Conservation (phyloP, 345 rosid genomes). For the Salix udensis region DNA sequence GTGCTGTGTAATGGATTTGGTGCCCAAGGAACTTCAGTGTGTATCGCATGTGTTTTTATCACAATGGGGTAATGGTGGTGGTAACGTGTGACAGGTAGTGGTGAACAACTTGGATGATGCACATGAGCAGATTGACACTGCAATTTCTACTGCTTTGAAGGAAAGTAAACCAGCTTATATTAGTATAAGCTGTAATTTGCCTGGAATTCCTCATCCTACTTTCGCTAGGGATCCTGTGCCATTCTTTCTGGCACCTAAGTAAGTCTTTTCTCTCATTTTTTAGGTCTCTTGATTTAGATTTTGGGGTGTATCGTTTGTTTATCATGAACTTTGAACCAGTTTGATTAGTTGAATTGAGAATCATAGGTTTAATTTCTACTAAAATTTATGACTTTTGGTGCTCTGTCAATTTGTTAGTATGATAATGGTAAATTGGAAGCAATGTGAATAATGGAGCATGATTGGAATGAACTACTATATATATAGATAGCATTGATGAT, state of each 20-base stretch:
- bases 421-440: neutral
- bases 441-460: neutral
- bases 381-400: neutral
- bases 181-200: conserved; percentile 62
- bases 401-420: neutral
- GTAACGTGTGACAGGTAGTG: conserved; percentile 43
- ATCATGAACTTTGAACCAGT: neutral
- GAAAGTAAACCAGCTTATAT: conserved; percentile 71
- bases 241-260: conserved; percentile 54
- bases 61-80: conserved; percentile 1
- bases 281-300: neutral
- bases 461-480: neutral
- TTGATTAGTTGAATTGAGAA: neutral
- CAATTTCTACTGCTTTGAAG: conserved; percentile 69
- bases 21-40: neutral
- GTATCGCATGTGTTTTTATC: neutral
- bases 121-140: conserved; percentile 59
- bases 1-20: neutral
- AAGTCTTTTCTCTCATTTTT: conserved; percentile 18
- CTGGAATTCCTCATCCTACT: conserved; percentile 62
- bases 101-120: conserved; percentile 75
- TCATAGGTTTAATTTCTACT: neutral
- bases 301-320: neutral
- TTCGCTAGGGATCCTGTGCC: conserved; percentile 63
- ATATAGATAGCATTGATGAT: neutral